Percentiles rank a stretch among this genome's conserved stretches.
These are phyloP conservation scores for Hygrophoropsis aurantiaca DNA, from an alignment of 768 basidiomycete genomes.

Conservation along the genomic window DNA sequence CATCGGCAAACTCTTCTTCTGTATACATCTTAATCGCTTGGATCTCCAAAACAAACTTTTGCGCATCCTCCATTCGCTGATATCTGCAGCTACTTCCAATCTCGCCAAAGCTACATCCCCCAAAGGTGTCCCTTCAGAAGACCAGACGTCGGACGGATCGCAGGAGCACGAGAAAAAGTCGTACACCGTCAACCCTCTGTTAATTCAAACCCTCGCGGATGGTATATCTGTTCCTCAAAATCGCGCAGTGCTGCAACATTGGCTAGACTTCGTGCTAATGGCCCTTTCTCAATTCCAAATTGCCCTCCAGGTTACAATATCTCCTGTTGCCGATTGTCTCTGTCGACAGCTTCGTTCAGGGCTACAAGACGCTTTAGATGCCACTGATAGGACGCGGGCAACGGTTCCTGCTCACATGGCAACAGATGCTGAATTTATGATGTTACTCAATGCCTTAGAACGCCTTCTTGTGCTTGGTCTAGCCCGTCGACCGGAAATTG, in stretches of 20 bases:
- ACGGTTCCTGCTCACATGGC: slow-evolving; percentile 48
- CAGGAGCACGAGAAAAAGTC: slow-evolving; percentile 28
- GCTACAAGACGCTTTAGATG: slow-evolving; percentile 53
- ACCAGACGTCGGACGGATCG: slow-evolving; percentile 34
- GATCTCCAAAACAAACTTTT: slow-evolving; percentile 93
- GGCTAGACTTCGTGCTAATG: slow-evolving; percentile 95
- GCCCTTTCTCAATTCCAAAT: slow-evolving; percentile 85
- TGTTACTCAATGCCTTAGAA: slow-evolving; percentile 83
- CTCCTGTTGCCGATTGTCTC: slow-evolving; percentile 77
- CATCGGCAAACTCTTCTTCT: slow-evolving; percentile 72
- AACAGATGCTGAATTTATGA: slow-evolving; percentile 81
- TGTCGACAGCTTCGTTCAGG: slow-evolving; percentile 64
- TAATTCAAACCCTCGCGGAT: slow-evolving; percentile 78
- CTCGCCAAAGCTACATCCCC: slow-evolving; percentile 25
- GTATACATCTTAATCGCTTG: slow-evolving; percentile 65
- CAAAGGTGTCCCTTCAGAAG: slow-evolving; percentile 30
- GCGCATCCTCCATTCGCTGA: slow-evolving; percentile 84
- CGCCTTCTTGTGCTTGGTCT: slow-evolving; percentile 75
- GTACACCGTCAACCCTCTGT: slow-evolving; percentile 65
- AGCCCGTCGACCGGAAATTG: slow-evolving; percentile 51
- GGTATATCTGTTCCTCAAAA: slow-evolving; percentile 72
- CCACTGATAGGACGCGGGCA: slow-evolving; percentile 37
- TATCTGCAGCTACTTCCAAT: slow-evolving; percentile 57
- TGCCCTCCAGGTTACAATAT: slow-evolving; percentile 60
- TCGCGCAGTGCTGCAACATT: slow-evolving; percentile 84